Evolutionary conservation across 495 filamentous ascomycete genomes (phyloP).

Genomic region (Aspergillus nidulans): DNA sequence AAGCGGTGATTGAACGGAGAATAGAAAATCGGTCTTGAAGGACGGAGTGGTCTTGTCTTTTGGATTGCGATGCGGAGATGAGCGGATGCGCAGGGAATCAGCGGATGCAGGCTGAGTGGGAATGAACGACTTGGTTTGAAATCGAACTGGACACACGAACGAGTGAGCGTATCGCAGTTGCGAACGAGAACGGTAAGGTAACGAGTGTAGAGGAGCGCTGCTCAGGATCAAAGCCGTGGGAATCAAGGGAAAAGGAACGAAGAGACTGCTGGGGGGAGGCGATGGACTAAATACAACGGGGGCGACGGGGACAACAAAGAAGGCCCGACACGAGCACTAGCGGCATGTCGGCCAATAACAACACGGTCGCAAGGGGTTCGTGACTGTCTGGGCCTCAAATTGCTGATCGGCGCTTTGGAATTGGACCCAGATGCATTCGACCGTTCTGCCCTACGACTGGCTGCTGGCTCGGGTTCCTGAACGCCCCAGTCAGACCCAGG

Average conservation of each 20-base stretch:
- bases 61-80: neutral
- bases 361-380: slow-evolving; percentile 13
- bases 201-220: slow-evolving; percentile 29
- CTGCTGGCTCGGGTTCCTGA: slow-evolving; percentile 6
- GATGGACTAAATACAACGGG: slow-evolving; percentile 15
- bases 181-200: slow-evolving; percentile 9
- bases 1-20: neutral
- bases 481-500: neutral
- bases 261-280: slow-evolving; percentile 4
- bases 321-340: neutral
- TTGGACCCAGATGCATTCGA: slow-evolving; percentile 1
- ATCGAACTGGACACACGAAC: slow-evolving; percentile 20
- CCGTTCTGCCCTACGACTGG: neutral
- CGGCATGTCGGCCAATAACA: slow-evolving; percentile 11
- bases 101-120: slow-evolving; percentile 1
- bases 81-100: neutral
- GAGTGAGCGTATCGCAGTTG: slow-evolving; percentile 24
- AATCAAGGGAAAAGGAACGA: slow-evolving; percentile 13
- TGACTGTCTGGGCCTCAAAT: slow-evolving; percentile 4
- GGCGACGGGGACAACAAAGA: no score
- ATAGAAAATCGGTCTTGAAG: slow-evolving; percentile 7
- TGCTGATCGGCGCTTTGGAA: slow-evolving; percentile 4
- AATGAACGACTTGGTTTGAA: slow-evolving; percentile 14
- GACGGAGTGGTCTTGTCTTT: neutral
- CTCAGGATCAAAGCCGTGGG: slow-evolving; percentile 19